These are phyloP conservation scores for Coemansia sp. DNA, from an alignment of 192 early-diverging fungal genomes.

Conservation along the genomic window DNA sequence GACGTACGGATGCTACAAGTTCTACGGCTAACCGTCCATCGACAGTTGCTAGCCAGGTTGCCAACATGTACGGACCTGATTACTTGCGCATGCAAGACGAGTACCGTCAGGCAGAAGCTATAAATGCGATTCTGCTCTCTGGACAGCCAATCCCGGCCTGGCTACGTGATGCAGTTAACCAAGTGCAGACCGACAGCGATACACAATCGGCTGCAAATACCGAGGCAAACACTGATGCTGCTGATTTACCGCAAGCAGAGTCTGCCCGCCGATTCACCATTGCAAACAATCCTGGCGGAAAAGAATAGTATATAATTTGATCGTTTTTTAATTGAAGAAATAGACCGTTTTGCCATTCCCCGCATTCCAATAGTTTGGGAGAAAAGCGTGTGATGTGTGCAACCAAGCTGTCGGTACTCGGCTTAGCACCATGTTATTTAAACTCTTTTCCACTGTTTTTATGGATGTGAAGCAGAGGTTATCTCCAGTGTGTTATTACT, in stretches of 20 bases:
- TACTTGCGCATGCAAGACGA: slow-evolving; percentile 39
- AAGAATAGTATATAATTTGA: neutral
- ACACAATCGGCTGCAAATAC: neutral
- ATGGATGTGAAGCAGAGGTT: no score
- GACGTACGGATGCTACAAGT: slow-evolving; percentile 15
- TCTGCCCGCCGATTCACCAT: slow-evolving; percentile 16
- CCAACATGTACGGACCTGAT: slow-evolving; percentile 43
- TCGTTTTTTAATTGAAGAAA: neutral
- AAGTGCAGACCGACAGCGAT: slow-evolving; percentile 18
- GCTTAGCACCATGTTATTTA: no score
- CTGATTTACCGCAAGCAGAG: neutral
- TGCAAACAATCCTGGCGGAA: slow-evolving; percentile 10
- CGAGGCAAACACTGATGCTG: neutral
- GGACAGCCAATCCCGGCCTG: slow-evolving; percentile 52
- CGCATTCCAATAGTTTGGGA: neutral
- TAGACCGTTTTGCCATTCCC: neutral
- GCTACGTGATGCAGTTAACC: slow-evolving; percentile 47
- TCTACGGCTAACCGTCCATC: slow-evolving; percentile 15
- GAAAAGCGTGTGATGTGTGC: neutral
- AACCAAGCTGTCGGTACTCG: neutral
- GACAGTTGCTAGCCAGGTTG: slow-evolving; percentile 2
- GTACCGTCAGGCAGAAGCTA: slow-evolving; percentile 53
- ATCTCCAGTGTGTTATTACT: no score
- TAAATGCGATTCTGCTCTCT: slow-evolving; percentile 51
- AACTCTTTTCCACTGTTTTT: no score